phyloP scores from a whole-genome alignment of 208 protist genomes.

The Acanthamoeba sp. region DNA sequence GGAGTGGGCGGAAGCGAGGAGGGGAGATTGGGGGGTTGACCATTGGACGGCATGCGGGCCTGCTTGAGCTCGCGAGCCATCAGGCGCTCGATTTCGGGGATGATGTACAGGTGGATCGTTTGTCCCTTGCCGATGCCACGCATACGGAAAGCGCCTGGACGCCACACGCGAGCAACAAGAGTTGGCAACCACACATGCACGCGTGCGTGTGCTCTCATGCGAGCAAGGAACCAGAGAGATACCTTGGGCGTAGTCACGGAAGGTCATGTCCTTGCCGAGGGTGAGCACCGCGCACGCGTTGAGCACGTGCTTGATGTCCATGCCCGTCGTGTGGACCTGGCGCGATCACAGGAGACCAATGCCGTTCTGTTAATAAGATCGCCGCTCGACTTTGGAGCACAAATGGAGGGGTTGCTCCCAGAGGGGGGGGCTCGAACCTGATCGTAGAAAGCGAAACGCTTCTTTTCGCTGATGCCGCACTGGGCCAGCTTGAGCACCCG shows the following conservation, averaged over 20 bases:
- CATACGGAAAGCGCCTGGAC: constrained; percentile 90
- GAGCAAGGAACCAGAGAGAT: not conserved
- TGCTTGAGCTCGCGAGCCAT: constrained; percentile 88
- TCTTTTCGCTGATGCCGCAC: constrained; percentile 93
- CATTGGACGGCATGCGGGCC: constrained; percentile 20
- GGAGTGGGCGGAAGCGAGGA: too few species aligned
- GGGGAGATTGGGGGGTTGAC: not conserved
- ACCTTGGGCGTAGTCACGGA: constrained; percentile 96
- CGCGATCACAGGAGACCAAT: too few species aligned
- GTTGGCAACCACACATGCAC: not conserved
- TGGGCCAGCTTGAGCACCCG: constrained; percentile 92
- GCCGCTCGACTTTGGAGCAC: too few species aligned
- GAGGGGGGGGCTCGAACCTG: too few species aligned
- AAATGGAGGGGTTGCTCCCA: too few species aligned
- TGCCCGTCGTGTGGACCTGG: constrained; percentile 97
- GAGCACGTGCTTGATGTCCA: constrained; percentile 95
- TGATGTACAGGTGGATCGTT: constrained; percentile 94
- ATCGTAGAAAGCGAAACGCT: constrained; percentile 96
- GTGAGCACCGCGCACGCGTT: constrained; percentile 95
- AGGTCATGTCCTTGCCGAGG: constrained; percentile 96
- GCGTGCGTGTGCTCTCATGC: not conserved
- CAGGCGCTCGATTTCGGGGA: constrained; percentile 93
- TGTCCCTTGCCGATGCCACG: constrained; percentile 95
- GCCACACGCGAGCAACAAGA: too few species aligned
- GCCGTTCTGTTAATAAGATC: too few species aligned